Base-by-base conservation (phyloP, 2,329 filamentous ascomycete species). In the Ascochyta lentis region DNA sequence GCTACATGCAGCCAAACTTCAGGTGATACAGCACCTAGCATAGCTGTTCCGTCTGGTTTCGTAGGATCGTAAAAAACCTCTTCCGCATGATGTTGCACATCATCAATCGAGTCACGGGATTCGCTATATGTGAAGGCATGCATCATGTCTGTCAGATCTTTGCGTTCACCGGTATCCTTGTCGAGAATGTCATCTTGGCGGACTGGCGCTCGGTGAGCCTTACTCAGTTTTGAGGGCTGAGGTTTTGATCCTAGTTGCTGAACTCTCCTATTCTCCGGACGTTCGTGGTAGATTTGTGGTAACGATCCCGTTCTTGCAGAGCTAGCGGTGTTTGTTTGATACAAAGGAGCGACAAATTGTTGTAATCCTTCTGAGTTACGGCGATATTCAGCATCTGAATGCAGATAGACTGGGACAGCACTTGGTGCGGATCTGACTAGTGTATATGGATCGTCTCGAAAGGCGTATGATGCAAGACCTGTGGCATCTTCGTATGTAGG, bases 101-200 rank as follows among this genome's bases (percentile, higher is more conserved):
- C 68, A 10, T 68, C 66, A 9, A 62, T 47, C 2, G 57, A 55
- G 26, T 72, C 69, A 2, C 60, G 49, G 6, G 53, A 61, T 22
- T 72, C 69, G 22, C 60, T 59, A 24, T 67, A 72, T 0, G 63
- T 67, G 39, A 72, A 72, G 13, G 69, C 69, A 44, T 72, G 69
- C 66, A 72, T 69, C 69, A 72, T 72, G 15, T 72, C 69, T 15
- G 69, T 72, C 15, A 72, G 35, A 16, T 72, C 69, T 43, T 70
- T 69, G 26, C 68, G 60, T 54, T 72, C 69, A 40, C 69, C 69
- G 3, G 69, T 72, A 29, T 72, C 66, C 45, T 70, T 70, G 23
- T 72, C 69, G 22, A 72, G 64, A 24, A 67, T 42, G 16, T 69
- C 66, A 42, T 67, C 65, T 39, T 53, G 31, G 19, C 54, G 59